Percentiles rank a stretch among this genome's conserved stretches.
These are phyloP conservation scores for Camillea tinctor DNA, from an alignment of 2,329 filamentous ascomycete genomes.

Conservation along the genomic window DNA sequence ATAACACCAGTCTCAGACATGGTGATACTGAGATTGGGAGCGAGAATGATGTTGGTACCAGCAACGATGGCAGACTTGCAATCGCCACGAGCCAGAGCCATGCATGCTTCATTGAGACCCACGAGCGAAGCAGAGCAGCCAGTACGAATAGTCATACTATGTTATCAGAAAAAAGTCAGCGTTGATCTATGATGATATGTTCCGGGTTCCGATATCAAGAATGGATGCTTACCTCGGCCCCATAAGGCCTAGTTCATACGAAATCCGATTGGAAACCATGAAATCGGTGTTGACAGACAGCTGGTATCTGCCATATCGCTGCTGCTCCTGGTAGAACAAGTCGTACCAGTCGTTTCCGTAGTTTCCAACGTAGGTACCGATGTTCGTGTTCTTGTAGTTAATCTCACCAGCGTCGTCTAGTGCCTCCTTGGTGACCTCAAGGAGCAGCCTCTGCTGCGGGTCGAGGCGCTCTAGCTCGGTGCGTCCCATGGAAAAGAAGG, in stretches of 20 bases:
- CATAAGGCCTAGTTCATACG: conserved; percentile 24
- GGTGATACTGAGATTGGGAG: conserved; percentile 4
- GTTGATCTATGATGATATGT: no score
- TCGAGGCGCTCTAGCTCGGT: conserved; percentile 26
- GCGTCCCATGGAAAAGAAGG: conserved; percentile 23
- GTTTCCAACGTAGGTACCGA: conserved; percentile 34
- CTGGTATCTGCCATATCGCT: conserved; percentile 21
- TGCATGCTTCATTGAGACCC: conserved; percentile 28
- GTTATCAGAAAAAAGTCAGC: no score
- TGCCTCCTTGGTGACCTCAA: conserved; percentile 30
- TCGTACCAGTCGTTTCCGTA: conserved; percentile 33
- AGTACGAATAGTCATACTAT: conserved; percentile 24
- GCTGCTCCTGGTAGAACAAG: conserved; percentile 20
- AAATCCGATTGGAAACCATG: conserved; percentile 31
- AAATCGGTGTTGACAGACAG: conserved; percentile 14
- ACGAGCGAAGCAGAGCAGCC: conserved; percentile 31
- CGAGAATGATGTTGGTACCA: conserved; percentile 12
- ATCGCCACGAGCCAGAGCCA: conserved; percentile 25
- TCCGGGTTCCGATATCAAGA: neutral
- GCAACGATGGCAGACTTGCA: conserved; percentile 30
- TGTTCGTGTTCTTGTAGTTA: conserved; percentile 28
- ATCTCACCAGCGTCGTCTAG: conserved; percentile 31
- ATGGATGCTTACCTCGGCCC: conserved; percentile 23
- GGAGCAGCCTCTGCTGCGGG: conserved; percentile 29
- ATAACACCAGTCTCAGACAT: conserved; percentile 24